Evolutionary conservation across 371 early-diverging fungal genomes (phyloP).

Genomic region (Dichotomocladium elegans): DNA sequence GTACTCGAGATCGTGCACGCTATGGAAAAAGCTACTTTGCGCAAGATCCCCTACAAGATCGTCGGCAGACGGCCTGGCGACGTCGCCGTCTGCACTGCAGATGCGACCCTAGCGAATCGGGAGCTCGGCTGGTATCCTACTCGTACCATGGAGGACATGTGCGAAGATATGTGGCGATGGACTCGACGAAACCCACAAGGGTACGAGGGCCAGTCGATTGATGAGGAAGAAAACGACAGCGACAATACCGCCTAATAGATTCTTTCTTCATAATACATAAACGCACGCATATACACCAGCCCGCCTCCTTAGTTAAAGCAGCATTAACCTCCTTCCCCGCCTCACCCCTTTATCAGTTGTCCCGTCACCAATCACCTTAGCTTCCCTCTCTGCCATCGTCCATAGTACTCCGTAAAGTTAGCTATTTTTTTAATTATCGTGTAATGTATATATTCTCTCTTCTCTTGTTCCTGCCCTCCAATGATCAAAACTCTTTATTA

Average conservation of each 20-base stretch:
- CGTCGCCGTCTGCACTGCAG: conserved; percentile 76
- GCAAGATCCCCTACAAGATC: conserved; percentile 62
- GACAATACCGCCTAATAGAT: not conserved
- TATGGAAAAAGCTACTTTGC: conserved; percentile 68
- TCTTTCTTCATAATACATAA: not conserved
- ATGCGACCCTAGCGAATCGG: conserved; percentile 63
- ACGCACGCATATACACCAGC: not conserved
- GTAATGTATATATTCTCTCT: no score
- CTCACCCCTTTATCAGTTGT: no score
- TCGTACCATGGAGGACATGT: conserved; percentile 77
- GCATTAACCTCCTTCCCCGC: not conserved
- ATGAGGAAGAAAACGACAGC: conserved; percentile 3
- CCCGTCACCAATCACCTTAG: no score
- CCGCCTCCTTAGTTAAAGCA: not conserved
- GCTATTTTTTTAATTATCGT: no score
- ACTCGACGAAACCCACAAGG: conserved; percentile 70
- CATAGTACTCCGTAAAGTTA: no score
- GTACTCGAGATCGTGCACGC: conserved; percentile 82
- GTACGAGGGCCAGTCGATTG: conserved; percentile 30
- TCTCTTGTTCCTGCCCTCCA: no score
- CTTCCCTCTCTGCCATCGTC: no score
- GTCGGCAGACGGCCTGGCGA: conserved; percentile 78
- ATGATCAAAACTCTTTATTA: no score
- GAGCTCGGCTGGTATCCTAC: conserved; percentile 78
- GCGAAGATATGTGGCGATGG: conserved; percentile 88